Conservation (phyloP, 1,139 yeast genomes). For the Taiozyma onychis region DNA sequence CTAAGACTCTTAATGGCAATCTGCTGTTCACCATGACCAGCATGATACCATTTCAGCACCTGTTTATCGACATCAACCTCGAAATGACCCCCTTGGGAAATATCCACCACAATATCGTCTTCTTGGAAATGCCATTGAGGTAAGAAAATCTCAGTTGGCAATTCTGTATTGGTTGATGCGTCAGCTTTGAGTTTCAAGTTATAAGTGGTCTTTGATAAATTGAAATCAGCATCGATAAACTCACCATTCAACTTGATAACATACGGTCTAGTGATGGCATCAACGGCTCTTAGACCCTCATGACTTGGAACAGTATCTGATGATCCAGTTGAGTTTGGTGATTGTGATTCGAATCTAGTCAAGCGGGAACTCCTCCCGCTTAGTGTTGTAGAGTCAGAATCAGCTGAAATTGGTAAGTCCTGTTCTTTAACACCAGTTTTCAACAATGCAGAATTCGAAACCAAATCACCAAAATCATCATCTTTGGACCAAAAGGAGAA, state of each 20-base stretch:
- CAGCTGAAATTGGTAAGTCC: background rate
- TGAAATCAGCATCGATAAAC: conserved; percentile 47
- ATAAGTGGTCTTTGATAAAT: conserved; percentile 42
- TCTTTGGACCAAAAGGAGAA: conserved; percentile 81
- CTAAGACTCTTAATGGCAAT: conserved; percentile 17
- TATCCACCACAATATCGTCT: conserved; percentile 29
- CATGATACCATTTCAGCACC: conserved; percentile 66
- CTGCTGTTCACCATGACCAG: conserved; percentile 32
- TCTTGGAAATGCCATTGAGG: conserved; percentile 67
- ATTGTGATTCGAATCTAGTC: background rate
- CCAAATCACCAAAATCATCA: conserved; percentile 31
- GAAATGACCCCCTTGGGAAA: conserved; percentile 50
- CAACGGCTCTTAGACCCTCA: conserved; percentile 64
- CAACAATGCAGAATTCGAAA: conserved; percentile 1
- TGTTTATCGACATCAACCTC: conserved; percentile 43
- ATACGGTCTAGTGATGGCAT: conserved; percentile 70
- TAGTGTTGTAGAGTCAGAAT: background rate
- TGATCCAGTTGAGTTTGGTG: background rate
- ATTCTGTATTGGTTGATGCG: conserved; percentile 8
- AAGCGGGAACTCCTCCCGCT: background rate
- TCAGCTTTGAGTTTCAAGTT: conserved; percentile 38
- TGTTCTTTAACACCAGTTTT: background rate
- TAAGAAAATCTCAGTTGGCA: conserved; percentile 56
- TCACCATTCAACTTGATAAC: conserved; percentile 55
- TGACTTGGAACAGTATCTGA: conserved; percentile 24